phyloP scores from a whole-genome alignment of 2,329 filamentous ascomycete species.

The Colletotrichum incanum region DNA sequence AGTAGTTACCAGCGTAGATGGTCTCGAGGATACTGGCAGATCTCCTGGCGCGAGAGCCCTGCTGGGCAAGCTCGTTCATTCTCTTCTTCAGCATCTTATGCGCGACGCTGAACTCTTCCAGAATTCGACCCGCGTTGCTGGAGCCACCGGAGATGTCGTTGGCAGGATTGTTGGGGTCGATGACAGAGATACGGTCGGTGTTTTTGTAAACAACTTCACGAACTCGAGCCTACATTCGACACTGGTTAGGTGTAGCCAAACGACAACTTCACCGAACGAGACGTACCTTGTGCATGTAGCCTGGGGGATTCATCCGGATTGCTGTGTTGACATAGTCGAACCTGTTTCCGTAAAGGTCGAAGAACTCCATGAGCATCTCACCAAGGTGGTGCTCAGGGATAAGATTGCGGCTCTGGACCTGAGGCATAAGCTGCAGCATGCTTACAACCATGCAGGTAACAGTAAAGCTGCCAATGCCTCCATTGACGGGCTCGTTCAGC shows the following conservation, averaged over 20 bases:
- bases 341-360: slow-evolving; percentile 88
- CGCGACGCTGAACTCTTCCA: slow-evolving; percentile 79
- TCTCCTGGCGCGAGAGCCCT: slow-evolving; percentile 47
- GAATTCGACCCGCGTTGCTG: slow-evolving; percentile 76
- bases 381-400: slow-evolving; percentile 79
- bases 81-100: slow-evolving; percentile 70
- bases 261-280: too few relatives aligned
- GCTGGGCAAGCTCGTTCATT: slow-evolving; percentile 67
- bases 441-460: slow-evolving; percentile 95
- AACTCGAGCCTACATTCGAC: slow-evolving; percentile 2
- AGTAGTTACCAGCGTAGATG: slow-evolving; percentile 85
- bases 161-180: slow-evolving; percentile 87
- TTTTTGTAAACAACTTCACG: slow-evolving; percentile 69
- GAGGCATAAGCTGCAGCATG: slow-evolving; percentile 85
- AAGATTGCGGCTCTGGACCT: slow-evolving; percentile 74
- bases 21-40: slow-evolving; percentile 76
- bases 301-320: slow-evolving; percentile 82
- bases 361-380: slow-evolving; percentile 87
- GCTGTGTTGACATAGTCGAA: slow-evolving; percentile 81
- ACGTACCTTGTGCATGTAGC: slow-evolving; percentile 83
- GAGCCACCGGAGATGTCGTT: slow-evolving; percentile 96
- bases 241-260: background rate
- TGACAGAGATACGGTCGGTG: slow-evolving; percentile 82
- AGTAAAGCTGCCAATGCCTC: slow-evolving; percentile 93
- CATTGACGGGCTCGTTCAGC: slow-evolving; percentile 91